Evolutionary conservation across 495 filamentous ascomycete genomes (phyloP).

Genomic region (Tuber indicum): DNA sequence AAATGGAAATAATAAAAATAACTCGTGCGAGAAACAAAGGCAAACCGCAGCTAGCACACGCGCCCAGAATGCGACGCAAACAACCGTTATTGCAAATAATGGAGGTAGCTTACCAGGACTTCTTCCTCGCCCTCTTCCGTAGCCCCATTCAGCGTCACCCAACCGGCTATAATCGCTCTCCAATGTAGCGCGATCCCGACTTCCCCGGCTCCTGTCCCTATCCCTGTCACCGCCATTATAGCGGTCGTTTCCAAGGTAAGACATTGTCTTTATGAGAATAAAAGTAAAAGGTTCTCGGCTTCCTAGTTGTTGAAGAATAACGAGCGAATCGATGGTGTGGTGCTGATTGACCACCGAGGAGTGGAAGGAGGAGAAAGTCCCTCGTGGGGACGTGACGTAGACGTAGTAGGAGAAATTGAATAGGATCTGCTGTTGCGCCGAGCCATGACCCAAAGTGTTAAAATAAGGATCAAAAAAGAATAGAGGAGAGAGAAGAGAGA

Average conservation of each 20-base stretch:
- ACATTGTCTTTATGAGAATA: slow-evolving; percentile 16
- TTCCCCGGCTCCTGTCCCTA: slow-evolving; percentile 38
- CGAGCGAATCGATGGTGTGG: slow-evolving; percentile 6
- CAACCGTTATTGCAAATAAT: background rate
- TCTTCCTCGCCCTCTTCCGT: slow-evolving; percentile 38
- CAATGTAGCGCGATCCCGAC: slow-evolving; percentile 35
- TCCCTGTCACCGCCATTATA: slow-evolving; percentile 35
- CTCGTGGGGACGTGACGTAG: slow-evolving; percentile 17
- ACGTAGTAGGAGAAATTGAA: slow-evolving; percentile 12
- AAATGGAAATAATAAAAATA: slow-evolving; percentile 8
- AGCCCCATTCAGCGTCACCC: slow-evolving; percentile 30
- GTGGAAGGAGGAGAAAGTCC: background rate
- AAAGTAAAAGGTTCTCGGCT: background rate
- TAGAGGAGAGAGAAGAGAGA: slow-evolving; percentile 21
- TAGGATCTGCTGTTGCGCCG: slow-evolving; percentile 37
- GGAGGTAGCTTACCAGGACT: slow-evolving; percentile 35
- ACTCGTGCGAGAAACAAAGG: slow-evolving; percentile 5
- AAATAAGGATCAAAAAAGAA: slow-evolving; percentile 39
- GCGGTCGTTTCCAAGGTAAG: slow-evolving; percentile 37
- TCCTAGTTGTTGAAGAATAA: slow-evolving; percentile 15
- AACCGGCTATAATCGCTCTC: slow-evolving; percentile 37
- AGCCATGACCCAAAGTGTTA: slow-evolving; percentile 42
- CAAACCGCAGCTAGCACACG: slow-evolving; percentile 2
- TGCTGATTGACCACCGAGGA: background rate
- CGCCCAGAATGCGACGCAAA: background rate